These are phyloP conservation scores for Orbilia oligospora DNA, from an alignment of 2,329 filamentous ascomycete genomes.

Conservation along the genomic window DNA sequence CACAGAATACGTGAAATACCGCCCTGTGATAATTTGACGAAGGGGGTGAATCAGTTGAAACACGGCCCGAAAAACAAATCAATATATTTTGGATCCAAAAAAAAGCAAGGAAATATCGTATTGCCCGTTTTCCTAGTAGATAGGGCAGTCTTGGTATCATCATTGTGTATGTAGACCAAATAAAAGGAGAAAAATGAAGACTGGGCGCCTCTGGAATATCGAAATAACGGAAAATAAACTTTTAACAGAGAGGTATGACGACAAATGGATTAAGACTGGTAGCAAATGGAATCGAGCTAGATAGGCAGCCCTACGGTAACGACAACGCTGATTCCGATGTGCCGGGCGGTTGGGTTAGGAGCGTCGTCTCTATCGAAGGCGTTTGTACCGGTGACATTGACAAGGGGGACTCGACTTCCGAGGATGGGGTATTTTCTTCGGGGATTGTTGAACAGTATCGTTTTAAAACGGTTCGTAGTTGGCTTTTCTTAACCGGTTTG, in stretches of 20 bases:
- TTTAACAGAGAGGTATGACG: conserved; percentile 11
- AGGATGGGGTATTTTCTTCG: conserved; percentile 60
- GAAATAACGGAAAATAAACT: conserved; percentile 6
- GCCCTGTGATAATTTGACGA: not conserved
- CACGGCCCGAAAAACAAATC: not conserved
- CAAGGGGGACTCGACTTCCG: conserved; percentile 54
- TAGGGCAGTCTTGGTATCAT: not conserved
- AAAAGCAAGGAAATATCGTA: not conserved
- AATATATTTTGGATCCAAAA: not conserved
- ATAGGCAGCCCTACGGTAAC: not conserved
- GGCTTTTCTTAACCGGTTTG: conserved; percentile 69
- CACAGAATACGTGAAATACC: not conserved
- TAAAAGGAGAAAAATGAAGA: not conserved
- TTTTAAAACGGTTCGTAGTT: conserved; percentile 62
- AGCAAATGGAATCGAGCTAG: not conserved
- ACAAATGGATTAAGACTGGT: not conserved
- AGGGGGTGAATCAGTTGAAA: too few relatives aligned
- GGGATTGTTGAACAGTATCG: conserved; percentile 63
- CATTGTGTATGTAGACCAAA: not conserved
- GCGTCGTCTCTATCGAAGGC: conserved; percentile 52
- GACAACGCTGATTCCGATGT: conserved; percentile 17
- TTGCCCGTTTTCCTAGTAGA: too few relatives aligned
- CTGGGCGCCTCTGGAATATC: conserved; percentile 14
- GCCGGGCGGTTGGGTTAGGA: conserved; percentile 9
- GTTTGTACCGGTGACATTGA: conserved; percentile 39